phyloP scores from a whole-genome alignment of 257 asterid genomes.

The Salvia rosmarinus region DNA sequence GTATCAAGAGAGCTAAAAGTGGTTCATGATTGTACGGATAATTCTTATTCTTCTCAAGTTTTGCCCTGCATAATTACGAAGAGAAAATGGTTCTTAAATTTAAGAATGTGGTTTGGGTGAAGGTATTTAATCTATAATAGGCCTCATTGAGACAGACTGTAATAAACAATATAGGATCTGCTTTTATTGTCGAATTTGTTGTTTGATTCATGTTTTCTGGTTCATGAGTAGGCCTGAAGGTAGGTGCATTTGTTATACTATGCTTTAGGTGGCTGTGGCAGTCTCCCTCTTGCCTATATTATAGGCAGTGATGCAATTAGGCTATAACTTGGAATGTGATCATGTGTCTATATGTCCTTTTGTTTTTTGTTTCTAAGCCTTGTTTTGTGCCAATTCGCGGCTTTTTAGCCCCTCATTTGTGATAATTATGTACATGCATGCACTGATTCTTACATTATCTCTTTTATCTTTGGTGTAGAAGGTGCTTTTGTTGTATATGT shows the following conservation, averaged over 20 bases:
- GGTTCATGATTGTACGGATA: neutral
- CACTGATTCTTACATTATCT: conserved; percentile 34
- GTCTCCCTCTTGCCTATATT: neutral
- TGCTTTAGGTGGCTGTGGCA: conserved; percentile 4
- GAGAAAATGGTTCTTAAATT: conserved; percentile 5
- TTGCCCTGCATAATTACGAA: neutral
- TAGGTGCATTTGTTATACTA: neutral
- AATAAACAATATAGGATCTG: conserved; percentile 24
- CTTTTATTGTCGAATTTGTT: neutral
- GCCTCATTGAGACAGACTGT: neutral
- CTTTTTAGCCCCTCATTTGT: conserved; percentile 16
- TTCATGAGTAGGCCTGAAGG: conserved; percentile 1
- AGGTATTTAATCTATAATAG: conserved; percentile 21
- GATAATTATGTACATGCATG: conserved; percentile 21
- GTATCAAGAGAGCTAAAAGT: neutral
- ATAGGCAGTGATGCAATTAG: conserved; percentile 19
- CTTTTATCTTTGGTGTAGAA: conserved; percentile 45
- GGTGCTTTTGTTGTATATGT: conserved; percentile 36
- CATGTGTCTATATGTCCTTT: neutral
- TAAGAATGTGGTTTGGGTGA: conserved; percentile 23
- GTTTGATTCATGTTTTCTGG: conserved; percentile 9
- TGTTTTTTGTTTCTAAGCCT: neutral
- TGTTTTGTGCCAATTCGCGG: neutral
- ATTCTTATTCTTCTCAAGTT: neutral
- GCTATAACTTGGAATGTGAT: neutral